phyloP scores from a whole-genome alignment of 1,139 yeast species.

The Candida freyschussii region DNA sequence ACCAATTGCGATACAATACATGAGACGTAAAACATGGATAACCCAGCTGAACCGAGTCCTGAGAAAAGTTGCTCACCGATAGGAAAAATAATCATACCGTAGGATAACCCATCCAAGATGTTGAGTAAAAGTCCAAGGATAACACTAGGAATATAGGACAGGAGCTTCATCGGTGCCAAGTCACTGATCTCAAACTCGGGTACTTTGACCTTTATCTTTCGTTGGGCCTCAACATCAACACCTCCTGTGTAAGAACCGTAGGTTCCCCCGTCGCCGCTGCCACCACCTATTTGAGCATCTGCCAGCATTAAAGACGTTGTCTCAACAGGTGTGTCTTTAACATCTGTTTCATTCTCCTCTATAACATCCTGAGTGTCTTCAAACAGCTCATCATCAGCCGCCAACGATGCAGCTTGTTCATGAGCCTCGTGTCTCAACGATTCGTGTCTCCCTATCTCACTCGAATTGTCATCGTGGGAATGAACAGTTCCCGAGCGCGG shows the following conservation, averaged over 20 bases:
- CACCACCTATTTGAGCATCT: too few species aligned
- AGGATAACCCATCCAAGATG: conserved; percentile 87
- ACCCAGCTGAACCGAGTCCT: conserved; percentile 77
- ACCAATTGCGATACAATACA: conserved; percentile 84
- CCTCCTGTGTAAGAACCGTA: conserved; percentile 11
- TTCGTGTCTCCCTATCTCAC: conserved; percentile 1
- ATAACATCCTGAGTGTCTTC: conserved; percentile 7
- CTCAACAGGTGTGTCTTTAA: conserved; percentile 4
- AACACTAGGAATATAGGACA: conserved; percentile 47
- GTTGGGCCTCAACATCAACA: conserved; percentile 13
- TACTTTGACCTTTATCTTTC: background rate
- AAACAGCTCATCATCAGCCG: conserved; percentile 24
- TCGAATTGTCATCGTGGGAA: conserved; percentile 1
- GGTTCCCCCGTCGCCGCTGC: too few species aligned
- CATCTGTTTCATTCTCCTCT: conserved; percentile 3
- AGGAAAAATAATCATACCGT: conserved; percentile 97
- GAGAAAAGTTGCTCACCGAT: conserved; percentile 75
- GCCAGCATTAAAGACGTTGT: conserved; percentile 7
- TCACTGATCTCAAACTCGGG: conserved; percentile 13
- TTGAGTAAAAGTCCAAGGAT: conserved; percentile 79
- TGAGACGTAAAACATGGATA: conserved; percentile 90
- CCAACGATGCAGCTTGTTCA: conserved; percentile 32
- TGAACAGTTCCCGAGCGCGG: too few species aligned
- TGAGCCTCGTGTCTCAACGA: conserved; percentile 18
- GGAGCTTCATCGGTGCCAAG: conserved; percentile 15